Evolutionary conservation across 306 rosid species (phyloP).

Genomic region (Cucurbita moschata): DNA sequence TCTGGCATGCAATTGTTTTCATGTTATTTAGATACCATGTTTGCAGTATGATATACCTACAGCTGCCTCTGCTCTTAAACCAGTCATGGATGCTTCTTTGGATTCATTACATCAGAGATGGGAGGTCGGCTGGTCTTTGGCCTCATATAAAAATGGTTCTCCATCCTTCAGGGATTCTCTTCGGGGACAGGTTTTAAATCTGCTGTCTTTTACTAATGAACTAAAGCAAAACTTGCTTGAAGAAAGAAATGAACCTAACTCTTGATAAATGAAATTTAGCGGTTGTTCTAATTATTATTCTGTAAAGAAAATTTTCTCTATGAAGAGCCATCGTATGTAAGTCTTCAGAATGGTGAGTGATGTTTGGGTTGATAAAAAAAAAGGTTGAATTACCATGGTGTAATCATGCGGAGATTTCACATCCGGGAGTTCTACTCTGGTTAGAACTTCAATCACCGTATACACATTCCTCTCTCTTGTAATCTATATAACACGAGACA

Average conservation of each 20-base stretch:
- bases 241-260: background rate
- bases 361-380: background rate
- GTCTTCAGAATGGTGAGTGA: background rate
- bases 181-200: conserved; percentile 32
- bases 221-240: background rate
- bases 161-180: conserved; percentile 21
- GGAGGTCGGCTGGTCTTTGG: conserved; percentile 94
- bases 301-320: background rate
- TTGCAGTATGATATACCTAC: conserved; percentile 60
- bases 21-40: conserved; percentile 7
- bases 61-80: conserved; percentile 50
- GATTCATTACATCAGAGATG: conserved; percentile 57
- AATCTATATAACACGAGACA: background rate
- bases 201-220: background rate
- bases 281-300: background rate
- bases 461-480: background rate
- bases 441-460: background rate
- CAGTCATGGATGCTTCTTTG: conserved; percentile 59
- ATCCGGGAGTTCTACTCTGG: too few relatives aligned
- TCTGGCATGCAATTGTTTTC: background rate
- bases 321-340: background rate
- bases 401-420: too few relatives aligned
- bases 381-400: background rate
- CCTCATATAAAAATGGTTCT: conserved; percentile 40
- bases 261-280: background rate